phyloP scores from a whole-genome alignment of 495 filamentous ascomycete species.

The Hypoxylon cercidicola region DNA sequence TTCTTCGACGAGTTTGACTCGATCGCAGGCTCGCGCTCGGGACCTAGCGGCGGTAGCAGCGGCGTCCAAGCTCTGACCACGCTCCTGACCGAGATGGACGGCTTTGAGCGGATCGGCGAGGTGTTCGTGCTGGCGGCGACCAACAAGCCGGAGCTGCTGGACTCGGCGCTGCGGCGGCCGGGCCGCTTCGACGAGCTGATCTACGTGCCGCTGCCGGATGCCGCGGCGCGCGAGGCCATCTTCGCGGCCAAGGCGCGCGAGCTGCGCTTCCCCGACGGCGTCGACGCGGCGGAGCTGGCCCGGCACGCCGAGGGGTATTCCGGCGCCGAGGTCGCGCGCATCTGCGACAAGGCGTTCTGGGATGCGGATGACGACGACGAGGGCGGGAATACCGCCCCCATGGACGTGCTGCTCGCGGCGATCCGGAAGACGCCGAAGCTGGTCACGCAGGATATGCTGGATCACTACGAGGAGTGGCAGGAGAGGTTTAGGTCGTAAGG shows the following conservation, averaged over 20 bases:
- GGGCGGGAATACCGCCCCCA: constrained; percentile 51
- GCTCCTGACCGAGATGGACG: constrained; percentile 95
- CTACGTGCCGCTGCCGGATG: constrained; percentile 87
- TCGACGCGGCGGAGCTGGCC: constrained; percentile 75
- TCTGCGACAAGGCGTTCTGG: constrained; percentile 70
- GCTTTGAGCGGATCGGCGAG: constrained; percentile 83
- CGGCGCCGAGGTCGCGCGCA: constrained; percentile 86
- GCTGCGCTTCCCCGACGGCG: constrained; percentile 55
- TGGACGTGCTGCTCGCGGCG: constrained; percentile 72
- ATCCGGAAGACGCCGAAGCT: constrained; percentile 70
- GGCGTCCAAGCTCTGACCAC: constrained; percentile 89
- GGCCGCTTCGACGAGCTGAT: constrained; percentile 90
- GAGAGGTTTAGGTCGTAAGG: constrained; percentile 48
- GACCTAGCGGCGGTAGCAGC: constrained; percentile 54
- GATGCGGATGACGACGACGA: constrained; percentile 45
- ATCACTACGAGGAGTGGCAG: constrained; percentile 74
- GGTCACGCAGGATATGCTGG: constrained; percentile 73
- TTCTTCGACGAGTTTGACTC: constrained; percentile 99
- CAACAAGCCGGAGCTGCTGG: constrained; percentile 87
- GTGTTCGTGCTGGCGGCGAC: constrained; percentile 95
- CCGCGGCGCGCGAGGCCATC: constrained; percentile 80
- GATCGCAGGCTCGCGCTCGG: constrained; percentile 78
- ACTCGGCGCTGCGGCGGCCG: constrained; percentile 86
- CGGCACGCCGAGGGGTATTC: constrained; percentile 80
- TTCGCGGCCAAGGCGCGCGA: constrained; percentile 60